phyloP scores from a whole-genome alignment of 257 asterid species.

The Solanum gandarillasii region DNA sequence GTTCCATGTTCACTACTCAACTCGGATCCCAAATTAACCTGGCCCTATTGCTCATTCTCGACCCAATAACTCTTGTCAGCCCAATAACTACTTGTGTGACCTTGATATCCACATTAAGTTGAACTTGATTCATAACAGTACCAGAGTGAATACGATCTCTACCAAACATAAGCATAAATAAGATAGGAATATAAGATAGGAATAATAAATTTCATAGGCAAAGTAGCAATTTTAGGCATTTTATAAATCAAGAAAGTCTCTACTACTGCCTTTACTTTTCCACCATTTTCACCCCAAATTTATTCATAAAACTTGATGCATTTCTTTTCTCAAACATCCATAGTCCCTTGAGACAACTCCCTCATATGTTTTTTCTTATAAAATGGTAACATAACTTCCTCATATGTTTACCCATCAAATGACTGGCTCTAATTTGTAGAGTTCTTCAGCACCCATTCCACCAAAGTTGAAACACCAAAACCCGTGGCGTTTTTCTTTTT shows the following conservation, averaged over 20 bases:
- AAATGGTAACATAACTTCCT: neutral
- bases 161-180: neutral
- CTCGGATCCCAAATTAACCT: too few species aligned
- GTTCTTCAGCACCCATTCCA: slow-evolving; percentile 82
- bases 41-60: too few species aligned
- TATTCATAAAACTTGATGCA: neutral
- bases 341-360: neutral
- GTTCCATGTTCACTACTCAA: too few species aligned
- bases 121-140: neutral
- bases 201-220: neutral
- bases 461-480: slow-evolving; percentile 72
- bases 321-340: neutral
- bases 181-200: neutral
- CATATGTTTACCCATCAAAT: neutral
- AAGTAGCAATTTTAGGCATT: neutral
- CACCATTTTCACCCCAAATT: neutral
- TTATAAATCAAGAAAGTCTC: neutral
- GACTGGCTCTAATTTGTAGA: slow-evolving; percentile 23
- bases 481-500: slow-evolving; percentile 81
- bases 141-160: neutral
- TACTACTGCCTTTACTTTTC: neutral
- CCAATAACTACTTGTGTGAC: too few species aligned
- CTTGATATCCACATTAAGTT: too few species aligned
- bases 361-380: neutral
- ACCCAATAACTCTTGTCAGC: too few species aligned